A percentile compares a stretch with the other conserved stretches of the same genome.
Evolutionary conservation across 345 rosid genomes (phyloP).

Genomic region (Brassica nigra): DNA sequence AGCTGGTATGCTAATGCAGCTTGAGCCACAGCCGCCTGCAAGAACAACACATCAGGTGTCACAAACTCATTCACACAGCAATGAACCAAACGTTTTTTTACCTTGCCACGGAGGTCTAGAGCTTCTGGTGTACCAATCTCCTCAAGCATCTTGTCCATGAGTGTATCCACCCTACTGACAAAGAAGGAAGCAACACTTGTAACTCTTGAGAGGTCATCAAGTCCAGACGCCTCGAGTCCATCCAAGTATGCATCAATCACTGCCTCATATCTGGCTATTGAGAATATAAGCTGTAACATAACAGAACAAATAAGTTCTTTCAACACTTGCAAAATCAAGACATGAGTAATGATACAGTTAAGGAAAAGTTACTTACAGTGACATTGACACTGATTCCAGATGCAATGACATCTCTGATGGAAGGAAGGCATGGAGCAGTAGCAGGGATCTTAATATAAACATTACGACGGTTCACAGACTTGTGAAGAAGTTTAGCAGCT

Average conservation of each 20-base stretch:
- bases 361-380: slow-evolving; percentile 70
- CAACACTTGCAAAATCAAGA: too few relatives aligned
- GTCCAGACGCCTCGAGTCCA: slow-evolving; percentile 97
- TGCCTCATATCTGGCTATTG: slow-evolving; percentile 86
- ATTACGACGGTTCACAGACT: slow-evolving; percentile 77
- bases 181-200: slow-evolving; percentile 99
- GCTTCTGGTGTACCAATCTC: slow-evolving; percentile 70
- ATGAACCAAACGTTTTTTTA: slow-evolving; percentile 7
- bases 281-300: slow-evolving; percentile 85
- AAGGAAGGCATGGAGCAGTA: slow-evolving; percentile 85
- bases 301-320: too few relatives aligned
- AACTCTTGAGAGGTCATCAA: slow-evolving; percentile 86
- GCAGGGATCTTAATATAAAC: slow-evolving; percentile 98
- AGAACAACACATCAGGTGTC: slow-evolving; percentile 13
- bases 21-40: slow-evolving; percentile 96
- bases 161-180: slow-evolving; percentile 96
- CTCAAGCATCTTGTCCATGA: slow-evolving; percentile 93
- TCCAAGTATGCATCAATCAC: slow-evolving; percentile 97
- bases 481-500: slow-evolving; percentile 87
- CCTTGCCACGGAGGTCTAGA: too few relatives aligned
- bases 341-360: too few relatives aligned
- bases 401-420: slow-evolving; percentile 90
- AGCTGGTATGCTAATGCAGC: slow-evolving; percentile 91
- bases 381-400: slow-evolving; percentile 90
- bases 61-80: background rate